These are phyloP conservation scores for Tulasnella sp. DNA, from an alignment of 768 basidiomycete genomes.

Conservation along the genomic window DNA sequence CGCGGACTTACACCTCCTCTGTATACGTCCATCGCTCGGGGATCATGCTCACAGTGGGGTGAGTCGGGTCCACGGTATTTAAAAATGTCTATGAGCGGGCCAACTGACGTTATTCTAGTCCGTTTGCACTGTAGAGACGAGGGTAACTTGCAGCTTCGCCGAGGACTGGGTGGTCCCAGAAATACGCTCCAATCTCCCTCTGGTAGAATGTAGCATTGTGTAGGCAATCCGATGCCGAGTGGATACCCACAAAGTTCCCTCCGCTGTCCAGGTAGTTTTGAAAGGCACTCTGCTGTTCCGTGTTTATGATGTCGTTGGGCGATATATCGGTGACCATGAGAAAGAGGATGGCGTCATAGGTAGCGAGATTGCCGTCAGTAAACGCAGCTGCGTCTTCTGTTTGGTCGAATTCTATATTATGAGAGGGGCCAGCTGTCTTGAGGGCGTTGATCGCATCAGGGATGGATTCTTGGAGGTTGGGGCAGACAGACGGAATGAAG, in stretches of 20 bases:
- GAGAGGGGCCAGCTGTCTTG: conserved; percentile 33
- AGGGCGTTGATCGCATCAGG: conserved; percentile 58
- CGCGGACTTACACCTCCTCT: conserved; percentile 28
- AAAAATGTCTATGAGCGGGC: background rate
- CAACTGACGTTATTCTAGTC: background rate
- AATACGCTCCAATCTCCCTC: conserved; percentile 54
- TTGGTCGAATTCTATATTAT: conserved; percentile 50
- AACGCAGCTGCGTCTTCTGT: conserved; percentile 57
- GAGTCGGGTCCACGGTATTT: conserved; percentile 24
- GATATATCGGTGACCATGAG: conserved; percentile 47
- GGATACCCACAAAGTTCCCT: conserved; percentile 64
- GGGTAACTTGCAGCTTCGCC: conserved; percentile 49
- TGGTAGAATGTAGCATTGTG: conserved; percentile 51
- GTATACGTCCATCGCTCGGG: conserved; percentile 33
- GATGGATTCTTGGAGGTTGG: conserved; percentile 42
- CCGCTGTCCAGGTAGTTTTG: conserved; percentile 57
- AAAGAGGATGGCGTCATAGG: conserved; percentile 62
- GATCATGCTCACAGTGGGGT: conserved; percentile 31
- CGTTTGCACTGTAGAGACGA: background rate
- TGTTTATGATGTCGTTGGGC: conserved; percentile 47
- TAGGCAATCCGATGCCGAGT: conserved; percentile 56
- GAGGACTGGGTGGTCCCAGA: conserved; percentile 61
- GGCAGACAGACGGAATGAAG: background rate
- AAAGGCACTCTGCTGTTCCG: conserved; percentile 50
- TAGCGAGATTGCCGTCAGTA: conserved; percentile 44